These are phyloP conservation scores for Eimeria brunetti DNA, from an alignment of 169 alveolate genomes.

Conservation along the genomic window DNA sequence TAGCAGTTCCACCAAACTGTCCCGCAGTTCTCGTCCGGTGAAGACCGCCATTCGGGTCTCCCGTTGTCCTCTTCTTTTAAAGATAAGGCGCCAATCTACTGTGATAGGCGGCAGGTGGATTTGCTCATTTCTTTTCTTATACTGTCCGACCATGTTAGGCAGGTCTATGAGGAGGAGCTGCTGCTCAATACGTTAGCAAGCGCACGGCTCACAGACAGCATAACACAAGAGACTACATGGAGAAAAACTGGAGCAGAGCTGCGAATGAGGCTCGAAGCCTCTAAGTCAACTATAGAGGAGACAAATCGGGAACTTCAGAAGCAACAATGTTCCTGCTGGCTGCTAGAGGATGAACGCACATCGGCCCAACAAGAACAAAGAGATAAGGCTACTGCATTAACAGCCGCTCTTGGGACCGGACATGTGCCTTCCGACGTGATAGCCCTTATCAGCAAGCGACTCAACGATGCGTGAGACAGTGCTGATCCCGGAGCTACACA, in stretches of 20 bases:
- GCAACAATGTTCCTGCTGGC: conserved; percentile 62
- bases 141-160: neutral
- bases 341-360: conserved; percentile 50
- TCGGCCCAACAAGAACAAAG: conserved; percentile 49
- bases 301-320: conserved; percentile 25
- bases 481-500: neutral
- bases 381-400: conserved; percentile 18
- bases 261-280: conserved; percentile 14
- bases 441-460: conserved; percentile 1
- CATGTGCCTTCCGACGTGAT: conserved; percentile 49
- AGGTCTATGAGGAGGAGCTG: conserved; percentile 61
- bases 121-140: neutral
- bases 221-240: conserved; percentile 34
- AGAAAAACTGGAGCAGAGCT: conserved; percentile 8
- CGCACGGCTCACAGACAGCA: conserved; percentile 48
- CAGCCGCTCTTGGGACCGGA: conserved; percentile 39
- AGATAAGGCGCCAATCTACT: neutral
- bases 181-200: conserved; percentile 43
- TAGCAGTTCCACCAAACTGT: neutral
- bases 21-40: neutral
- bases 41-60: neutral
- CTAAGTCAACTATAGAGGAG: neutral
- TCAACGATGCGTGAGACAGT: conserved; percentile 53
- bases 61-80: neutral
- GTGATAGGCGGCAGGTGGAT: neutral